These are phyloP conservation scores for Sporisorium exsertum DNA, from an alignment of 1,284 basidiomycete species.

Conservation along the genomic window DNA sequence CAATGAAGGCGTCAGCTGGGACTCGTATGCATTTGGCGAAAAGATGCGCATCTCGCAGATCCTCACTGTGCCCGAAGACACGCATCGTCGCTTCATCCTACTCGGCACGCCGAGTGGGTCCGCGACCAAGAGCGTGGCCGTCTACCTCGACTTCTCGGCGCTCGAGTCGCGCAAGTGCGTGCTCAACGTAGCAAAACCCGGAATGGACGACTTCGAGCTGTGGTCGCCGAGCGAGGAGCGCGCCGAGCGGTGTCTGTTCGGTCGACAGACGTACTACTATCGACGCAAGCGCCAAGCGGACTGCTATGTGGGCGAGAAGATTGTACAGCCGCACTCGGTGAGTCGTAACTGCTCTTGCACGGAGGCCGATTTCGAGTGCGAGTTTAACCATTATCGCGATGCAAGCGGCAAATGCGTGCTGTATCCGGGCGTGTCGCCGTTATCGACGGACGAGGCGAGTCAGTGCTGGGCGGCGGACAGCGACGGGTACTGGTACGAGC, in stretches of 20 bases:
- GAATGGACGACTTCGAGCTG: slow-evolving; percentile 65
- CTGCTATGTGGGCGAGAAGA: slow-evolving; percentile 63
- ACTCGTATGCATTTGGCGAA: slow-evolving; percentile 86
- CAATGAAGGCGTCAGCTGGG: slow-evolving; percentile 88
- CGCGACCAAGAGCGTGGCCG: slow-evolving; percentile 75
- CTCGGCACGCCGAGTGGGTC: slow-evolving; percentile 76
- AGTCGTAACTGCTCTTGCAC: slow-evolving; percentile 60
- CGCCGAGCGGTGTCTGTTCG: slow-evolving; percentile 65
- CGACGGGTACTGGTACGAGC: slow-evolving; percentile 67
- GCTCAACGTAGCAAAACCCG: slow-evolving; percentile 50
- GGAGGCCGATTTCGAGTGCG: slow-evolving; percentile 67
- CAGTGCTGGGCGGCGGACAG: slow-evolving; percentile 58
- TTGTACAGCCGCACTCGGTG: slow-evolving; percentile 57
- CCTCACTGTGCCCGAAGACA: slow-evolving; percentile 90
- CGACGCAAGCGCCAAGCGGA: slow-evolving; percentile 63
- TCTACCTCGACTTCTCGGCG: slow-evolving; percentile 89
- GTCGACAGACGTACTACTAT: slow-evolving; percentile 65
- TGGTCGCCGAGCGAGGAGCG: slow-evolving; percentile 67
- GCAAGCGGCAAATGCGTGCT: slow-evolving; percentile 55
- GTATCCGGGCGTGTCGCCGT: slow-evolving; percentile 50
- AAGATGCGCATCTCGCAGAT: slow-evolving; percentile 82
- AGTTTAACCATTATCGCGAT: slow-evolving; percentile 67
- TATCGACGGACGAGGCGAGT: slow-evolving; percentile 41
- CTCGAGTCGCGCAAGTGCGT: slow-evolving; percentile 70
- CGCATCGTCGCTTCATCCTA: slow-evolving; percentile 88